Base-by-base conservation (phyloP, 2,329 filamentous ascomycete species). In the Fusarium sp. region DNA sequence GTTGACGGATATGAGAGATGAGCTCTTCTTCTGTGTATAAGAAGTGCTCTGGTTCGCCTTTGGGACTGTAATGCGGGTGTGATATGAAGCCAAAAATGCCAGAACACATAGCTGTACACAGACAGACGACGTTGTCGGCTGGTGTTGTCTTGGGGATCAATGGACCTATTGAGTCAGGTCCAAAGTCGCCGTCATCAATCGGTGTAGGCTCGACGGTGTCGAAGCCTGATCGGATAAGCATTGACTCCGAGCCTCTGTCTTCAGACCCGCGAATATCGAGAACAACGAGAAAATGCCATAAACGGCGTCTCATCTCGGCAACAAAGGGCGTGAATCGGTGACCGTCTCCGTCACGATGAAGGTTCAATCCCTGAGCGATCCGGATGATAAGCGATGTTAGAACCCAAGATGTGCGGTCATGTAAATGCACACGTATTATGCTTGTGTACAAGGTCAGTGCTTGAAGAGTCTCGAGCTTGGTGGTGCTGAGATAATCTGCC, bases 271-370 rank as follows among this genome's bases (percentile, higher is more conserved):
- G 83, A 28, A 84, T 80, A 66, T 91, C 89, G 3, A 90, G 80
- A n/a, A 88, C 82, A 29, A 89, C 76, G n/a, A 91, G 83, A 67
- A 90, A 86, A 79, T 86, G 87, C 85, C 88, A 91, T 0, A 91
- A 74, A 5, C 89, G 83, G 11, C 89, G 83, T 21, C 88, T 84
- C 78, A 90, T 84, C 76, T 90, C 86, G 5, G 83, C 82, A 58
- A 90, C 84, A 65, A 87, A 91, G 0, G 85, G 82, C 0, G 78
- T 69, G 43, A 80, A 77, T 2, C 74, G 70, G 8, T 74, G 73
- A 8, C 77, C 77, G 37, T 77, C 75, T 6, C 80, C 79, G 64
- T 85, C 84, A 8, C 79, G 80, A 54, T 84, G 82, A 7, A 85
- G 74, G 35, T 77, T 75, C 20, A 81, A 73, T 2, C 78, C 80